These are phyloP conservation scores for Boletus coccyginus DNA, from an alignment of 768 basidiomycete species.

Conservation along the genomic window DNA sequence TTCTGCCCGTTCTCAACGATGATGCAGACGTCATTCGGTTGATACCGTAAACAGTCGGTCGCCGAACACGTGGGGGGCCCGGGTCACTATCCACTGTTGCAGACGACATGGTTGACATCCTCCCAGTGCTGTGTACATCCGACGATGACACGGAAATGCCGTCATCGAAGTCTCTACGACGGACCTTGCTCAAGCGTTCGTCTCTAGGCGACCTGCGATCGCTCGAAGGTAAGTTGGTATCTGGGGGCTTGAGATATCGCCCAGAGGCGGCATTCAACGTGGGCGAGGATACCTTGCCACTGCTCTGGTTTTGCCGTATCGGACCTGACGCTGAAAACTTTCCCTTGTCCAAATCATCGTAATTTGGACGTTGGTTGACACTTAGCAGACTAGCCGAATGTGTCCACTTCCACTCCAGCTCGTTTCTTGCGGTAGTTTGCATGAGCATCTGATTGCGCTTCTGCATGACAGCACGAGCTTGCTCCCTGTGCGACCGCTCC, in stretches of 20 bases:
- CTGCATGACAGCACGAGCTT: conserved; percentile 89
- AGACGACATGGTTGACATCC: conserved; percentile 77
- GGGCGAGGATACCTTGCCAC: conserved; percentile 39
- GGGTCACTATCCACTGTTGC: conserved; percentile 86
- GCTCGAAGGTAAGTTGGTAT: conserved; percentile 32
- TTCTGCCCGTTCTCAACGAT: conserved; percentile 54
- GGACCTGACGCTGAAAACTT: conserved; percentile 61
- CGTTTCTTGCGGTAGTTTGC: conserved; percentile 46
- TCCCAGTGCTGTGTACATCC: conserved; percentile 72
- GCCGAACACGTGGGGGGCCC: conserved; percentile 66
- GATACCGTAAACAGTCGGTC: conserved; percentile 61
- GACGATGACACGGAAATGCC: conserved; percentile 91
- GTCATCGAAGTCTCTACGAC: conserved; percentile 83
- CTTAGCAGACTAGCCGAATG: conserved; percentile 42
- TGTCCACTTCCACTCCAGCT: conserved; percentile 61
- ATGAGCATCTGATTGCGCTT: conserved; percentile 79
- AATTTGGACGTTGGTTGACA: conserved; percentile 34
- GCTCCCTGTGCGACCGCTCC: conserved; percentile 75
- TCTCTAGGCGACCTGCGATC: conserved; percentile 50
- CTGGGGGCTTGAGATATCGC: conserved; percentile 43
- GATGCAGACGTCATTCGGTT: conserved; percentile 76
- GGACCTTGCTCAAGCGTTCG: conserved; percentile 71
- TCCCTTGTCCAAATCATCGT: conserved; percentile 36
- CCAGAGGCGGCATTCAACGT: conserved; percentile 64
- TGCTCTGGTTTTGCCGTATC: conserved; percentile 55